Evolutionary conservation across 2,329 filamentous ascomycete species (phyloP).

Genomic region (Fusarium aywerte): DNA sequence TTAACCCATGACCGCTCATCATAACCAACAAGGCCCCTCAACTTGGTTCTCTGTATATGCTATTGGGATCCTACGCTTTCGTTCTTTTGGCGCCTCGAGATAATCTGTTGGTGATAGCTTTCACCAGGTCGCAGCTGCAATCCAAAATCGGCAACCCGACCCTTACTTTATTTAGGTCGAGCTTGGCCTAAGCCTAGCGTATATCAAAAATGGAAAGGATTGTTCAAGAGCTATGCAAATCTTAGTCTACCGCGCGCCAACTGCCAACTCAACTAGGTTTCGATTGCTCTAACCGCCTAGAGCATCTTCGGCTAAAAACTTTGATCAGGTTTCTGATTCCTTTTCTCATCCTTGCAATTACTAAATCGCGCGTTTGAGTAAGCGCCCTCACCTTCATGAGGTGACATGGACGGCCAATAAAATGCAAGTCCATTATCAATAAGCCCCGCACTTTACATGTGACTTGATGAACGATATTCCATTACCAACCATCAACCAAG

Average conservation of each 20-base stretch:
- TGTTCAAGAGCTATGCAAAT: not conserved
- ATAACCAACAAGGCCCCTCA: not conserved
- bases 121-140: not conserved
- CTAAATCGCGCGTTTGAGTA: not conserved
- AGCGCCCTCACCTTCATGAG: not conserved
- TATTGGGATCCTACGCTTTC: not conserved
- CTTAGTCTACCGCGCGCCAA: not conserved
- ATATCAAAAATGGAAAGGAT: not conserved
- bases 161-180: no score
- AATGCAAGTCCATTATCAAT: no score
- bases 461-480: not conserved
- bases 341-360: not conserved
- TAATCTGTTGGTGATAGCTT: not conserved
- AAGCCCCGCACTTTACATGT: not conserved
- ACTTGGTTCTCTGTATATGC: not conserved
- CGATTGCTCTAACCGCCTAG: not conserved
- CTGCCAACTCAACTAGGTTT: not conserved
- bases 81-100: not conserved
- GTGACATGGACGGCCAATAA: not conserved
- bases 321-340: not conserved
- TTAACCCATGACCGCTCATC: not conserved
- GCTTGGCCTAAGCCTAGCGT: not conserved
- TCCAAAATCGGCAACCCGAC: not conserved
- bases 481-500: not conserved
- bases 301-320: not conserved